Conservation (phyloP, 805 yeast genomes). For the Cyberlindnera maclurae region DNA sequence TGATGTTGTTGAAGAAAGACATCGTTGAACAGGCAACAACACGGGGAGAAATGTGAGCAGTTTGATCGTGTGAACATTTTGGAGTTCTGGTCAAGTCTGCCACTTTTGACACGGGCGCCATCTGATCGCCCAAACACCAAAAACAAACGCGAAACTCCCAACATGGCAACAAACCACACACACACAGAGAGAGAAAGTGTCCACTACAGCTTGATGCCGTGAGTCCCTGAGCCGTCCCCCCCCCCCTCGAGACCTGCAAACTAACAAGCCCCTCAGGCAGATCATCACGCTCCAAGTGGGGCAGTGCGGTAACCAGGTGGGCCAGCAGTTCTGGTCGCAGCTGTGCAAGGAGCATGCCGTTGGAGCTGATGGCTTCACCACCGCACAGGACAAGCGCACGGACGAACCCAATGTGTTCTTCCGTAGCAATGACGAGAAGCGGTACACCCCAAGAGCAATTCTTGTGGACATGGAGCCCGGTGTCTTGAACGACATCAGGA, state of each 20-base stretch:
- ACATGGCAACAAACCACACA: too few species aligned
- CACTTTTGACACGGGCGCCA: too few species aligned
- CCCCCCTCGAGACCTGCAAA: too few species aligned
- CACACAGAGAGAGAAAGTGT: neutral
- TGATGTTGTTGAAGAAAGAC: slow-evolving; percentile 24
- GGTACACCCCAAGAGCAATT: slow-evolving; percentile 84
- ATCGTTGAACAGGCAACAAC: slow-evolving; percentile 10
- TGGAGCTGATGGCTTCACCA: slow-evolving; percentile 28
- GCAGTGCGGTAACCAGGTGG: slow-evolving; percentile 96
- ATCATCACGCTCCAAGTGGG: slow-evolving; percentile 27
- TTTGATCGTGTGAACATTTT: neutral
- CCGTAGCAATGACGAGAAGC: slow-evolving; percentile 61
- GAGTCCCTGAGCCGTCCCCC: neutral
- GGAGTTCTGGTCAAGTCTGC: too few species aligned
- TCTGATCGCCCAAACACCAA: too few species aligned
- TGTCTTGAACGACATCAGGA: slow-evolving; percentile 61
- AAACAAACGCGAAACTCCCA: too few species aligned
- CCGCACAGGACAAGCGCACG: slow-evolving; percentile 28
- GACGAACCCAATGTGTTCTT: slow-evolving; percentile 85
- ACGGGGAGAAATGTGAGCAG: neutral
- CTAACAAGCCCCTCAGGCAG: slow-evolving; percentile 5
- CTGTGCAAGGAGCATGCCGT: slow-evolving; percentile 84
- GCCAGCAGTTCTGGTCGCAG: slow-evolving; percentile 88
- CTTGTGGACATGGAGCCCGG: slow-evolving; percentile 87
- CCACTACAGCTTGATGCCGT: neutral